A percentile compares a stretch with the other conserved stretches of the same genome.
phyloP scores from a whole-genome alignment of 257 asterid species.

The Nicotiana otophora region DNA sequence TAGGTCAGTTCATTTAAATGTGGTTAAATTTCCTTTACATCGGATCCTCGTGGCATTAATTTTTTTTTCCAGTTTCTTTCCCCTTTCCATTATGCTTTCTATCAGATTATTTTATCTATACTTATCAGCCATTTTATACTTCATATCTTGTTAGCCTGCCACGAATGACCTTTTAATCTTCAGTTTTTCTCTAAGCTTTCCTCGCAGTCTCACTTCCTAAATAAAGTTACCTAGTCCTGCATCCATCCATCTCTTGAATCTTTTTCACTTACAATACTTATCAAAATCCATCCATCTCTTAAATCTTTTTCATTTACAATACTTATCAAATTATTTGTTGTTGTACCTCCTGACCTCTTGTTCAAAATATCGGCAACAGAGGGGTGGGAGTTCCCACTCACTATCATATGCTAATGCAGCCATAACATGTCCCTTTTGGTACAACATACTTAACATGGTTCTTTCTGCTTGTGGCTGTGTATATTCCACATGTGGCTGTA shows the following conservation, averaged over 20 bases:
- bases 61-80: slow-evolving; percentile 31
- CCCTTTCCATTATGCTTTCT: slow-evolving; percentile 31
- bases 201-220: neutral
- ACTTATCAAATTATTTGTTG: neutral
- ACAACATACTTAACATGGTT: neutral
- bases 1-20: slow-evolving; percentile 89
- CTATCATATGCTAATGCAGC: neutral
- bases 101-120: slow-evolving; percentile 31
- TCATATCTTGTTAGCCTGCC: slow-evolving; percentile 24
- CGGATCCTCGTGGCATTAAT: slow-evolving; percentile 42
- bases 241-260: neutral
- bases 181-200: neutral
- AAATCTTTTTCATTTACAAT: too few species aligned
- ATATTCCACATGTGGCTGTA: neutral
- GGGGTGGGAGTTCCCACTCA: neutral
- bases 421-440: neutral
- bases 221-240: neutral
- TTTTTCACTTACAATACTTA: neutral
- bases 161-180: slow-evolving; percentile 8
- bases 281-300: neutral
- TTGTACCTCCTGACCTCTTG: neutral
- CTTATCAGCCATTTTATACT: slow-evolving; percentile 27
- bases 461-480: neutral
- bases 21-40: slow-evolving; percentile 34
- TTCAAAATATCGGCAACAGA: neutral